phyloP scores from a whole-genome alignment of 257 asterid genomes.

The Gardenia jasminoides region DNA sequence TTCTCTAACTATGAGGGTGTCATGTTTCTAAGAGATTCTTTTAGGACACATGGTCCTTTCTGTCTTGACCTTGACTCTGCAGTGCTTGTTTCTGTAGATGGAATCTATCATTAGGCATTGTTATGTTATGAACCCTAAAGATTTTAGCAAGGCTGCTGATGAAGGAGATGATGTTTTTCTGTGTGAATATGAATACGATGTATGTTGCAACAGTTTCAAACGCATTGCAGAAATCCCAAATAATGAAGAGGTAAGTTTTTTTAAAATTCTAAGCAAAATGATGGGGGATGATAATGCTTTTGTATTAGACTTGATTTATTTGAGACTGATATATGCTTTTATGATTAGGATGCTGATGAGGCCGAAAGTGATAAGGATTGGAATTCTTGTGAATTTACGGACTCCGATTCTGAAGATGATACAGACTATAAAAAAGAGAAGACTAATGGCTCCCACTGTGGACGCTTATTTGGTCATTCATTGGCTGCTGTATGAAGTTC shows the following conservation, averaged over 20 bases:
- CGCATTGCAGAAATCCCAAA: constrained; percentile 69
- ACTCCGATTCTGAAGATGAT: constrained; percentile 57
- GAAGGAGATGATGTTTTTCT: constrained; percentile 90
- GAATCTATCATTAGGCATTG: constrained; percentile 80
- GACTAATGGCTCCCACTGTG: constrained; percentile 27
- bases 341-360: constrained; percentile 59
- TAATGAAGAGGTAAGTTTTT: constrained; percentile 46
- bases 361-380: constrained; percentile 58
- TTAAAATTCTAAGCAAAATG: background rate
- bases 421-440: constrained; percentile 52
- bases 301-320: constrained; percentile 7
- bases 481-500: constrained; percentile 70
- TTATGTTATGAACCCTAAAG: constrained; percentile 68
- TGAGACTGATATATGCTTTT: constrained; percentile 18
- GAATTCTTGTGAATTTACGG: constrained; percentile 53
- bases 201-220: constrained; percentile 80
- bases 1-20: background rate
- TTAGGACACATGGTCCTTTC: background rate
- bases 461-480: constrained; percentile 46
- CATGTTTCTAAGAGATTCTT: constrained; percentile 6
- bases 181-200: constrained; percentile 91
- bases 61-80: background rate
- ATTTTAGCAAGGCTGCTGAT: constrained; percentile 57
- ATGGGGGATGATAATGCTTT: constrained; percentile 2
- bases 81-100: constrained; percentile 52